Conservation (phyloP, 139 green algal genomes). For the Diplosphaera chodatii region DNA sequence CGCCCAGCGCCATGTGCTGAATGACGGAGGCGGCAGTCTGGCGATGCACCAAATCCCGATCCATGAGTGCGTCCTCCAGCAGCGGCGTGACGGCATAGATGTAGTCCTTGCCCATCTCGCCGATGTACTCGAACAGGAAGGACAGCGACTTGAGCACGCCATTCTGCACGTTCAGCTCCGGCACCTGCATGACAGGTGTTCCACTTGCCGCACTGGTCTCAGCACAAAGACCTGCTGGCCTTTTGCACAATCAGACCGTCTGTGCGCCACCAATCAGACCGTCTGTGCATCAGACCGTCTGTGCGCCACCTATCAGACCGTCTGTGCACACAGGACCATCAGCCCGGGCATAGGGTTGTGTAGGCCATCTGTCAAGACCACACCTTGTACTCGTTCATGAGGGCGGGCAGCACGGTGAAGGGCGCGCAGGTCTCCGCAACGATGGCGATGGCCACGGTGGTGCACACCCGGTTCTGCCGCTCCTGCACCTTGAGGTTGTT, state of each 20-base stretch:
- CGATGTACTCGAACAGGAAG: conserved; percentile 99
- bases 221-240: no score
- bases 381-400: conserved; percentile 98
- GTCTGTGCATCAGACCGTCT: no score
- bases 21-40: conserved; percentile 91
- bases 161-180: conserved; percentile 99
- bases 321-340: no score
- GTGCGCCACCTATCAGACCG: no score
- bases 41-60: conserved; percentile 92
- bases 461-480: conserved; percentile 97
- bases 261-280: no score
- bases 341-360: no score
- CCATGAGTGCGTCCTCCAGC: conserved; percentile 94
- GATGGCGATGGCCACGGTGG: conserved; percentile 98
- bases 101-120: conserved; percentile 99
- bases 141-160: conserved; percentile 96
- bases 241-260: no score
- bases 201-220: no score
- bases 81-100: conserved; percentile 95
- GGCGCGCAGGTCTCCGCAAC: conserved; percentile 97
- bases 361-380: no score
- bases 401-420: conserved; percentile 98
- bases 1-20: conserved; percentile 84
- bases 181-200: no score
- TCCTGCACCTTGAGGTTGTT: conserved; percentile 99